These are phyloP conservation scores for Acacia confusa DNA, from an alignment of 306 rosid species.

Conservation along the genomic window DNA sequence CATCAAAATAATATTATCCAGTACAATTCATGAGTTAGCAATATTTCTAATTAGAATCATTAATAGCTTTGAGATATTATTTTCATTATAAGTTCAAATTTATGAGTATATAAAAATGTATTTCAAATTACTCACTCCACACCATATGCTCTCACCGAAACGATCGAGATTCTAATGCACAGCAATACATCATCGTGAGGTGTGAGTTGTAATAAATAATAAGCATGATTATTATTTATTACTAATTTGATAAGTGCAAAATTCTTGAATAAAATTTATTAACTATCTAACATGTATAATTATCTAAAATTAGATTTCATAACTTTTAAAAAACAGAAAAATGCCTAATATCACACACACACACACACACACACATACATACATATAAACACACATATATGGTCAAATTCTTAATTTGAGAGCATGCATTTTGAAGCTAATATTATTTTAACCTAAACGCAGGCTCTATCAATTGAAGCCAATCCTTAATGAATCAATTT, in stretches of 20 bases:
- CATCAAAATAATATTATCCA: too few relatives aligned
- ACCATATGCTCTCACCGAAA: not conserved
- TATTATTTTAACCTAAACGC: too few relatives aligned
- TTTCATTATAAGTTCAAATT: too few relatives aligned
- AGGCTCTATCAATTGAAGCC: not conserved
- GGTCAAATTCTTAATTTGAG: not conserved
- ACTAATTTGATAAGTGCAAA: not conserved
- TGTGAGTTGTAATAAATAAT: too few relatives aligned
- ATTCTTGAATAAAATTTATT: not conserved
- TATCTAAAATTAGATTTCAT: not conserved
- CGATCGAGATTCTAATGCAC: too few relatives aligned
- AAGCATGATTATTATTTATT: not conserved
- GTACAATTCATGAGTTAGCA: not conserved
- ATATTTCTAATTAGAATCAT: not conserved
- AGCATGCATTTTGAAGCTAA: not conserved
- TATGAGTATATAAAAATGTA: not conserved
- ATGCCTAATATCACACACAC: too few relatives aligned
- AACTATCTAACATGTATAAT: not conserved
- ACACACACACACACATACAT: accelerated
- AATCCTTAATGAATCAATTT: not conserved
- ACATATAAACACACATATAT: too few relatives aligned
- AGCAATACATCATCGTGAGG: too few relatives aligned
- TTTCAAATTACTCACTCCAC: not conserved
- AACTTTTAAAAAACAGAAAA: not conserved
- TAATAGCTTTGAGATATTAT: not conserved